phyloP scores from a whole-genome alignment of 306 rosid genomes.

The Canavalia ensiformis region DNA sequence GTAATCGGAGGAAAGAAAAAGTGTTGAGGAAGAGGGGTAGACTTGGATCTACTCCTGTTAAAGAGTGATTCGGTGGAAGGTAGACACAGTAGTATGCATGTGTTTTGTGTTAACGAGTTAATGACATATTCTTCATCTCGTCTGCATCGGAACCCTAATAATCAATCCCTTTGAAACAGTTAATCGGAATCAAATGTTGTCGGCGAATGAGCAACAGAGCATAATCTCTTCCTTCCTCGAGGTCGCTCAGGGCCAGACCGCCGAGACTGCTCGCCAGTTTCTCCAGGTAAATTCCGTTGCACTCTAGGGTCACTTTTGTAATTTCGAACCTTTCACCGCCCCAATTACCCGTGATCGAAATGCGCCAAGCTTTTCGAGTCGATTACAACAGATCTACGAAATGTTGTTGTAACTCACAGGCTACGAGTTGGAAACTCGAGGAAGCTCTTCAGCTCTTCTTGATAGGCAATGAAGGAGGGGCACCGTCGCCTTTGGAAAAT shows the following conservation, averaged over 20 bases:
- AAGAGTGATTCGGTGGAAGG: too few species aligned
- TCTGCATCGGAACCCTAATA: slow-evolving; percentile 44
- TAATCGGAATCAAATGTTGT: slow-evolving; percentile 44
- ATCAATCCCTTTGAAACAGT: background rate
- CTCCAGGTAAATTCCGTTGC: slow-evolving; percentile 47
- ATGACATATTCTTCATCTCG: background rate
- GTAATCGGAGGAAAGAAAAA: too few species aligned
- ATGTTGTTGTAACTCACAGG: slow-evolving; percentile 60
- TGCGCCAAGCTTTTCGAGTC: background rate
- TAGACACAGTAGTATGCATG: background rate
- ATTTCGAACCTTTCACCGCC: background rate
- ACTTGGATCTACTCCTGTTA: too few species aligned
- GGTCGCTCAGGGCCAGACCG: slow-evolving; percentile 64
- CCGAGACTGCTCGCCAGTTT: slow-evolving; percentile 60
- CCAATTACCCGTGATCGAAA: too few species aligned
- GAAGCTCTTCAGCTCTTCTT: slow-evolving; percentile 93
- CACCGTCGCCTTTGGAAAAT: slow-evolving; percentile 60
- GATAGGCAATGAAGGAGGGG: slow-evolving; percentile 69
- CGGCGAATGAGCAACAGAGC: slow-evolving; percentile 54
- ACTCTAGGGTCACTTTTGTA: background rate
- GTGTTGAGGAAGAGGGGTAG: too few species aligned
- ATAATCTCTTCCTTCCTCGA: slow-evolving; percentile 62
- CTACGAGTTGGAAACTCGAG: slow-evolving; percentile 95
- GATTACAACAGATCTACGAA: slow-evolving; percentile 24
- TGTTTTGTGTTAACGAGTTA: background rate